Evolutionary conservation across 2,329 filamentous ascomycete genomes (phyloP).

Genomic region (Ampelomyces quisqualis): DNA sequence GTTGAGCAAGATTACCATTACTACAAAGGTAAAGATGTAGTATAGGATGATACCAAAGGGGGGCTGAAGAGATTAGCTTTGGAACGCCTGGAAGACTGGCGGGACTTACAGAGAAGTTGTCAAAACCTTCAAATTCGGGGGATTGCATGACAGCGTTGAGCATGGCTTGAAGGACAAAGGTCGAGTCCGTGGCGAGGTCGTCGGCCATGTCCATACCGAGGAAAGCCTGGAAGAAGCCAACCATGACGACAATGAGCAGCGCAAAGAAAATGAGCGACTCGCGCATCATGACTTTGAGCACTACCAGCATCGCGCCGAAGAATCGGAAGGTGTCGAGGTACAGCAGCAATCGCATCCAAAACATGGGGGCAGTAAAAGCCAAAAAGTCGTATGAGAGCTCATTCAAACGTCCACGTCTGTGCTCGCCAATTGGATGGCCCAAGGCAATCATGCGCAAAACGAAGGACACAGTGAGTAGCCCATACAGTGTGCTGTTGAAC

Average conservation of each 20-base stretch:
- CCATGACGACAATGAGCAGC: slow-evolving; percentile 76
- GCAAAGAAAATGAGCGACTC: slow-evolving; percentile 93
- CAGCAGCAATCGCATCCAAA: slow-evolving; percentile 88
- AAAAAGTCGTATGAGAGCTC: slow-evolving; percentile 89
- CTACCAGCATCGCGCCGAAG: slow-evolving; percentile 97
- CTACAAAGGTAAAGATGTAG: slow-evolving; percentile 95
- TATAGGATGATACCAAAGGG: slow-evolving; percentile 95
- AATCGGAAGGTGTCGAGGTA: slow-evolving; percentile 93
- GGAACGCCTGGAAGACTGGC: not conserved
- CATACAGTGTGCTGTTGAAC: slow-evolving; percentile 84
- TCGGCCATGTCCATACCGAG: slow-evolving; percentile 86
- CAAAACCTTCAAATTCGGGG: slow-evolving; percentile 86
- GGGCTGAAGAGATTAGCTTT: slow-evolving; percentile 47
- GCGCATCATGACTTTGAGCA: slow-evolving; percentile 71
- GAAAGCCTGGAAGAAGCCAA: slow-evolving; percentile 91
- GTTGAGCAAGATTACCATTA: slow-evolving; percentile 94
- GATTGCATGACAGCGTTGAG: slow-evolving; percentile 87
- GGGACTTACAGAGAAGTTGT: slow-evolving; percentile 66
- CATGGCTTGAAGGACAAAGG: slow-evolving; percentile 79
- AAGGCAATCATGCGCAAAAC: slow-evolving; percentile 77
- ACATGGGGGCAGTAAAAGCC: slow-evolving; percentile 91
- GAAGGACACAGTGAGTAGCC: slow-evolving; percentile 75
- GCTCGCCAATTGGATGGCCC: slow-evolving; percentile 55
- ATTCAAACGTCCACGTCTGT: slow-evolving; percentile 65
- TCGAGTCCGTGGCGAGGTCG: slow-evolving; percentile 62